Conservation (phyloP, 208 protist species). For the Angomonas deanei region DNA sequence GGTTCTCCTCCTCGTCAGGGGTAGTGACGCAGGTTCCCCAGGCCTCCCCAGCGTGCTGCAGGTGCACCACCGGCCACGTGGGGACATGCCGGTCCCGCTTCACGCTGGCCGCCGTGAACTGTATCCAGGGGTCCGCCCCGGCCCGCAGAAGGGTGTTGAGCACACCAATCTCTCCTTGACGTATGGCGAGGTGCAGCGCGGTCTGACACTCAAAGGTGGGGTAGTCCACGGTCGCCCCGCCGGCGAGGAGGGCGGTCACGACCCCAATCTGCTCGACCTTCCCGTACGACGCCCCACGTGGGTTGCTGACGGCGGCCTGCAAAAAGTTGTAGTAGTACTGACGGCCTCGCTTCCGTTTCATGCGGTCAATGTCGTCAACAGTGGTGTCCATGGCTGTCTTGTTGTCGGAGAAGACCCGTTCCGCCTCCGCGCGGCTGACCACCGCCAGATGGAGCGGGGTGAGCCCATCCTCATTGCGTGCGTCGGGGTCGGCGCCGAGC, state of each 20-base stretch:
- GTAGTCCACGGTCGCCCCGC: conserved; percentile 28
- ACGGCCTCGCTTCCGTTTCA: background rate
- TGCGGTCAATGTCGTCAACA: background rate
- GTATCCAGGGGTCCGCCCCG: conserved; percentile 21
- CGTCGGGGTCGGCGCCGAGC: conserved; percentile 29
- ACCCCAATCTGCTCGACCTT: conserved; percentile 17
- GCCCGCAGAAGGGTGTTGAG: conserved; percentile 31
- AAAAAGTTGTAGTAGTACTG: background rate
- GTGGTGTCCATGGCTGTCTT: background rate
- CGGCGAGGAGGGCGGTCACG: conserved; percentile 18
- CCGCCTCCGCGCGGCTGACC: conserved; percentile 1
- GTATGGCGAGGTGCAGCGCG: conserved; percentile 36
- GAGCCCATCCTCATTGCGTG: conserved; percentile 24
- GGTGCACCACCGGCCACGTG: conserved; percentile 25
- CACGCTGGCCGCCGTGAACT: background rate
- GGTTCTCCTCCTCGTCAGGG: background rate
- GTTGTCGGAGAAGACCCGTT: background rate
- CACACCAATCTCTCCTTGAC: conserved; percentile 19
- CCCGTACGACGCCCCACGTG: conserved; percentile 8
- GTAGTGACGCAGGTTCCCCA: background rate
- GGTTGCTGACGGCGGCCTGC: conserved; percentile 3
- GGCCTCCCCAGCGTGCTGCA: conserved; percentile 17
- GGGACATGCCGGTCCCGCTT: background rate
- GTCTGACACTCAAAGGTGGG: conserved; percentile 22
- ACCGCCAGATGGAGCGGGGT: conserved; percentile 40